Conservation (phyloP, 192 early-diverging fungal species). For the Podochytrium sp. region DNA sequence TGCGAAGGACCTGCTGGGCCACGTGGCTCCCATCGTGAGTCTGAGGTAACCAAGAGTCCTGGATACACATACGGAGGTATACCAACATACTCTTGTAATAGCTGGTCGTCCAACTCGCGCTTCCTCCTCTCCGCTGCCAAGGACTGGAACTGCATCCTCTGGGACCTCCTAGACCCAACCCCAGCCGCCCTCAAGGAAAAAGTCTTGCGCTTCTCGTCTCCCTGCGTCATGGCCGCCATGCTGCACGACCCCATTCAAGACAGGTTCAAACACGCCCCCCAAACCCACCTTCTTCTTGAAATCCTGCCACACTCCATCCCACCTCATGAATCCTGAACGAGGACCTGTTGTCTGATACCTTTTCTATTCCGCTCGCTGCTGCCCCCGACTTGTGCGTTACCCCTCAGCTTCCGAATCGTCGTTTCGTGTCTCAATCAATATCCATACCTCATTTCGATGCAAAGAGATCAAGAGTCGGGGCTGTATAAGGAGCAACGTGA, state of each 20-base stretch:
- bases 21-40: constrained; percentile 75
- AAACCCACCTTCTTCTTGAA: too few relatives aligned
- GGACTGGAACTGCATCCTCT: constrained; percentile 84
- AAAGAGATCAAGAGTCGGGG: background rate
- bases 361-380: too few relatives aligned
- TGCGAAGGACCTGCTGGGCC: constrained; percentile 69
- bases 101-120: constrained; percentile 82
- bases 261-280: too few relatives aligned
- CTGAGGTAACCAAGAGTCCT: too few relatives aligned
- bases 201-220: constrained; percentile 67
- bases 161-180: constrained; percentile 68
- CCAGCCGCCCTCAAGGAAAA: constrained; percentile 47
- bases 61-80: too few relatives aligned
- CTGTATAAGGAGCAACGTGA: background rate
- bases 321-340: too few relatives aligned
- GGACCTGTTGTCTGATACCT: too few relatives aligned
- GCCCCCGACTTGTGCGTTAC: too few relatives aligned
- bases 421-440: constrained; percentile 26
- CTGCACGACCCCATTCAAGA: too few relatives aligned
- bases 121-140: constrained; percentile 79
- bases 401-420: constrained; percentile 35
- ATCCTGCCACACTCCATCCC: too few relatives aligned
- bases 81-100: constrained; percentile 27
- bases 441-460: constrained; percentile 22
- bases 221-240: constrained; percentile 65